Conservation (phyloP, 176 grass and related monocot species). For the Triticum dicoccoides region DNA sequence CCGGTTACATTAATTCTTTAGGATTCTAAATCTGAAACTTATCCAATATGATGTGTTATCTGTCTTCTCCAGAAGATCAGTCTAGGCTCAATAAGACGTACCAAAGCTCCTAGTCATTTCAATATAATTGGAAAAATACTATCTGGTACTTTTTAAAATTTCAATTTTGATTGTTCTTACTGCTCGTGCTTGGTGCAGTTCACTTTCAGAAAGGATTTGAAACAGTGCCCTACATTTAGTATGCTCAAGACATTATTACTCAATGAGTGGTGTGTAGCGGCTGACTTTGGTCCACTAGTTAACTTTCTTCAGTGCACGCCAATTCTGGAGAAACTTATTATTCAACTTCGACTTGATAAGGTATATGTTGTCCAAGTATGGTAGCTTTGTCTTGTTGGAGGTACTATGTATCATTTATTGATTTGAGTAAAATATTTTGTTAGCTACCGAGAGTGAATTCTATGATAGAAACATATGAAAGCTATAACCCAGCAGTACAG, state of each 20-base stretch:
- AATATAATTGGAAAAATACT: neutral
- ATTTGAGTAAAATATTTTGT: neutral
- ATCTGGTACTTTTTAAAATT: neutral
- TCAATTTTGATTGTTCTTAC: neutral
- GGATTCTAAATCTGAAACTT: no score
- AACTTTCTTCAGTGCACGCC: neutral
- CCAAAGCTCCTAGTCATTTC: neutral
- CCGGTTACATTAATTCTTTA: no score
- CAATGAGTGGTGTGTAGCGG: slow-evolving; percentile 6
- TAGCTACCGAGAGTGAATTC: neutral
- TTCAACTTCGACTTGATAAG: slow-evolving; percentile 6
- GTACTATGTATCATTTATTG: neutral
- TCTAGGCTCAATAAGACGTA: neutral
- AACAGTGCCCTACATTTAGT: slow-evolving; percentile 3
- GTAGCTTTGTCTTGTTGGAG: neutral
- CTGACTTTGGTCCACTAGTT: neutral
- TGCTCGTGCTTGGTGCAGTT: neutral
- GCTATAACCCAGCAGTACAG: neutral
- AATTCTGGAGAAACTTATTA: slow-evolving; percentile 4
- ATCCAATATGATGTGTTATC: neutral
- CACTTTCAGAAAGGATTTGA: slow-evolving; percentile 13
- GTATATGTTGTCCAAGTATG: neutral
- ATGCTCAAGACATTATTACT: slow-evolving; percentile 7
- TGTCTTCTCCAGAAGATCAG: neutral
- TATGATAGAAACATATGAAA: neutral